These are phyloP conservation scores for Aspergillus bombycis DNA, from an alignment of 2,329 filamentous ascomycete species.

Conservation along the genomic window DNA sequence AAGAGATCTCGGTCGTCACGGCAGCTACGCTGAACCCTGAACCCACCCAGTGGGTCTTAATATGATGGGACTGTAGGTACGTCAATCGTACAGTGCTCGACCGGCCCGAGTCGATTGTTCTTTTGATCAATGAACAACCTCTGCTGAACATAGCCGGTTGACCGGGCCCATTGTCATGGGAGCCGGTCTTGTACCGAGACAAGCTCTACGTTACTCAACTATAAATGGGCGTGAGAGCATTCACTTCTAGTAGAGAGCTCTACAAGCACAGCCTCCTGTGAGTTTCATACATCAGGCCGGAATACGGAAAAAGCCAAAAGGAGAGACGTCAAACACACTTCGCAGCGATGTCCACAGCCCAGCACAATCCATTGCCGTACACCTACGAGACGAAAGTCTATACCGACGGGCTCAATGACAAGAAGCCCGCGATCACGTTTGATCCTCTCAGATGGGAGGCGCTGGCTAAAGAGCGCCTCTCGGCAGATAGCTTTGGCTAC, in stretches of 20 bases:
- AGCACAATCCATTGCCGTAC: conserved; percentile 11
- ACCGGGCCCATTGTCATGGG: neutral
- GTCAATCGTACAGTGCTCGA: neutral
- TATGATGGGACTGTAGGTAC: neutral
- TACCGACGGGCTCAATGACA: conserved; percentile 49
- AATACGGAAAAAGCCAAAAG: neutral
- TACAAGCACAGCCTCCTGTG: neutral
- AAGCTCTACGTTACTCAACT: neutral
- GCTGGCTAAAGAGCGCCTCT: conserved; percentile 54
- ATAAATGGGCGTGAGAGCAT: neutral
- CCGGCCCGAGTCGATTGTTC: neutral
- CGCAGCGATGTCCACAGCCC: neutral
- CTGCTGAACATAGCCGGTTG: neutral
- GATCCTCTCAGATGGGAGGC: conserved; percentile 58
- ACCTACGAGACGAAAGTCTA: conserved; percentile 49
- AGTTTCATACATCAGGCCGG: neutral
- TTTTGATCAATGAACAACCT: neutral
- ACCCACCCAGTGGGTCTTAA: neutral
- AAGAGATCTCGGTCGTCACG: neutral
- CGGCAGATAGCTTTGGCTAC: conserved; percentile 59
- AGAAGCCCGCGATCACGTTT: conserved; percentile 57
- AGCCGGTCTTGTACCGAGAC: neutral
- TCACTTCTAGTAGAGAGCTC: neutral
- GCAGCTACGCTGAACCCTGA: neutral
- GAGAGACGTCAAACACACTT: neutral